Evolutionary conservation across 2,329 filamentous ascomycete species (phyloP).

Genomic region (Aspergillus clavatus): DNA sequence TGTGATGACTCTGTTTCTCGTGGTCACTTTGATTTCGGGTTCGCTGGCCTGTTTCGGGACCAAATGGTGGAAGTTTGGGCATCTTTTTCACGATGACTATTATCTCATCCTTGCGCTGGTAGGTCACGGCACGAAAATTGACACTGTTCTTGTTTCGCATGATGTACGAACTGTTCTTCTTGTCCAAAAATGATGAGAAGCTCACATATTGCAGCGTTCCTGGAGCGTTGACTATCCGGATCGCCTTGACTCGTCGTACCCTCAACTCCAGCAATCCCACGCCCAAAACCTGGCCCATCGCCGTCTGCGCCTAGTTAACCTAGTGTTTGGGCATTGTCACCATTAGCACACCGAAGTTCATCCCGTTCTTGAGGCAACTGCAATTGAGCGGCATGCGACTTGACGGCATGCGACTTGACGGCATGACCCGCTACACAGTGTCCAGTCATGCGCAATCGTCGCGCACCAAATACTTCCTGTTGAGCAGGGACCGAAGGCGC

Average conservation of each 20-base stretch:
- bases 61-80: slow-evolving; percentile 22
- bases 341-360: slow-evolving; percentile 28
- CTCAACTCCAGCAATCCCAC: slow-evolving; percentile 14
- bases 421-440: slow-evolving; percentile 8
- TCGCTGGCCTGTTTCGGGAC: slow-evolving; percentile 21
- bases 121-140: not conserved
- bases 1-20: slow-evolving; percentile 24
- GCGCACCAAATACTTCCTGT: slow-evolving; percentile 5
- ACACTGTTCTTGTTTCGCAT: slow-evolving; percentile 19
- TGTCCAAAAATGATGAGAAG: not conserved
- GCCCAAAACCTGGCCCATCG: slow-evolving; percentile 18
- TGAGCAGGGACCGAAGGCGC: not conserved
- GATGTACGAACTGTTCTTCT: slow-evolving; percentile 19
- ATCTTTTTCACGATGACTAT: slow-evolving; percentile 20
- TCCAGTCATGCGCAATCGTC: not conserved
- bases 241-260: slow-evolving; percentile 15
- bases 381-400: slow-evolving; percentile 27
- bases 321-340: slow-evolving; percentile 27
- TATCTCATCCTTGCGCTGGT: slow-evolving; percentile 20
- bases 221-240: slow-evolving; percentile 19
- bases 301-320: slow-evolving; percentile 14
- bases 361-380: slow-evolving; percentile 27
- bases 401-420: slow-evolving; percentile 16
- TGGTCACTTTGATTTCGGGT: slow-evolving; percentile 22
- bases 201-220: slow-evolving; percentile 18